These are phyloP conservation scores for Torrubiellomyces zombiae DNA, from an alignment of 2,329 filamentous ascomycete genomes.

Conservation along the genomic window DNA sequence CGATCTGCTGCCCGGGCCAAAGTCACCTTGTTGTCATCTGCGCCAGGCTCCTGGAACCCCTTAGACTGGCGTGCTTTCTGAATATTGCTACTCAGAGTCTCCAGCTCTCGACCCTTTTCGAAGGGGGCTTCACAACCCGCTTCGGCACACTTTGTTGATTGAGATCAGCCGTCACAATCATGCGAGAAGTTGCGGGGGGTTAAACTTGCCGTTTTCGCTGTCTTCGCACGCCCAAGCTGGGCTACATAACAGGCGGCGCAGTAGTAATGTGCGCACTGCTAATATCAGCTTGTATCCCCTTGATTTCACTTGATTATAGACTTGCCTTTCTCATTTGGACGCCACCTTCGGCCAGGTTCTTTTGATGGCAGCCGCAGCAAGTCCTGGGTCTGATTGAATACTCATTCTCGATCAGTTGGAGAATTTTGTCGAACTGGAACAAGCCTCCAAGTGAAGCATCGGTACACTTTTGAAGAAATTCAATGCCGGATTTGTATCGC, in stretches of 20 bases:
- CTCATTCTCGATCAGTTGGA: conserved; percentile 7
- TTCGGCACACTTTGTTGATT: too few relatives aligned
- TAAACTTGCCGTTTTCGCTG: too few relatives aligned
- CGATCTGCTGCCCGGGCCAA: conserved; percentile 2
- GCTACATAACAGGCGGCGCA: conserved; percentile 10
- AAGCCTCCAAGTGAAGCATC: conserved; percentile 6
- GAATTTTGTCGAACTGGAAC: conserved; percentile 7
- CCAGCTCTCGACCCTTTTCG: too few relatives aligned
- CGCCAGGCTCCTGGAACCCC: conserved; percentile 6
- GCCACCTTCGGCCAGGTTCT: too few relatives aligned
- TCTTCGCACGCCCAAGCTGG: too few relatives aligned
- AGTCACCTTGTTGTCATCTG: conserved; percentile 8
- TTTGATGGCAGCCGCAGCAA: conserved; percentile 5
- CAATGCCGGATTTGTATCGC: conserved; percentile 6
- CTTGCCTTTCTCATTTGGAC: too few relatives aligned
- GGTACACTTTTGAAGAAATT: conserved; percentile 1
- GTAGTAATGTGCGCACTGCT: conserved; percentile 17
- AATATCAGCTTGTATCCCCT: conserved; percentile 4
- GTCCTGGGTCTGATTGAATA: rapidly evolving
- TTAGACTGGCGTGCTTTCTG: rapidly evolving
- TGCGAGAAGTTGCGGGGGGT: too few relatives aligned
- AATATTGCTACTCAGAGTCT: conserved; percentile 1
- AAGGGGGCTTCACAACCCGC: too few relatives aligned
- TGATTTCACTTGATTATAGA: too few relatives aligned
- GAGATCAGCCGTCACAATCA: too few relatives aligned